Evolutionary conservation across 1,139 yeast genomes (phyloP), one percentile per base, ranked within the genome.

Genomic region (Hansenula anomala): DNA sequence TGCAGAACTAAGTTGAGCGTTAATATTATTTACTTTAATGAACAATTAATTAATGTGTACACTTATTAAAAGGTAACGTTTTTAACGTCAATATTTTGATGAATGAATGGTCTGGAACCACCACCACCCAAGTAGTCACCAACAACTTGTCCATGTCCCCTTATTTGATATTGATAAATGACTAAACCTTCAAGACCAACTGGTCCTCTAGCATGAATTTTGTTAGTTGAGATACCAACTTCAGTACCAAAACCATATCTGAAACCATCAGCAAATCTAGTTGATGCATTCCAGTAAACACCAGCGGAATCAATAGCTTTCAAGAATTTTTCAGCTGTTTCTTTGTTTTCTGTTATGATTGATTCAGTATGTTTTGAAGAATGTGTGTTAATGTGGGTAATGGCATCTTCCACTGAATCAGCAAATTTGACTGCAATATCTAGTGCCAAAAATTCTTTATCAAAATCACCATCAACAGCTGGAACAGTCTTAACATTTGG

Each of bases 231-330:
- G 45, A 94, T 90, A 30, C 99, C 99, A 23, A 94, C 98, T 62
- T 94, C 99, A 9, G 98, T 84, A 38, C 99, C 99, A 59, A 94
- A 92, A 0, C 99, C 99, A 58, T 89, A 94, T 59, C 98, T 77
- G 70, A 88, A 92, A 2, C 99, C 99, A 63, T 94, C 99, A 10
- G 98, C 97, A 64, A 94, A 94, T 57, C 99, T 73, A 3, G 97
- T 88, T 10, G 96, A 85, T 37, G 95, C 90, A 58, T 94, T 94
- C 97, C 97, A 90, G 67, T 88, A 94, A n/a, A 92, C 96, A 41
- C 97, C 97, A 3, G 97, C 86, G 6, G 97, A 86, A 60, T 94
- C 98, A 31, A 94, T 75, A 23, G 90, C 95, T 60, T 81, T 80
- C 54, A 90, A 63, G 64, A 92, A 94, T 44, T 63, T 63, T 34